Percentiles rank a stretch among this genome's conserved stretches.
Conservation (phyloP, 148 eudicot genomes). For the Camellia lanceoleosa region DNA sequence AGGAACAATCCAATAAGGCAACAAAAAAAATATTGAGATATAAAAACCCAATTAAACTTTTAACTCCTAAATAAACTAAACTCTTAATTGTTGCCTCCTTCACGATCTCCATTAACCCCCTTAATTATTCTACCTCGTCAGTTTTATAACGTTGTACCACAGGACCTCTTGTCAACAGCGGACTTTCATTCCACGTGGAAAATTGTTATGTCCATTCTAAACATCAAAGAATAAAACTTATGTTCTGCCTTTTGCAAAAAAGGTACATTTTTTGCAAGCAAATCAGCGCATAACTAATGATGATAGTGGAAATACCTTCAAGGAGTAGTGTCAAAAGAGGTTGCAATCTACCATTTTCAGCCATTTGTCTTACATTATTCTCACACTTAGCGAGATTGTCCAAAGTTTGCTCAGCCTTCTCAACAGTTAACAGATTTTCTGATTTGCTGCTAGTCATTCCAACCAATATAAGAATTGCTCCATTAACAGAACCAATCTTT, state of each 20-base stretch:
- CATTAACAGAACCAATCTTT: slow-evolving; percentile 82
- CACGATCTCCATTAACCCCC: too few species aligned
- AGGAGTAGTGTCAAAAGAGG: slow-evolving; percentile 76
- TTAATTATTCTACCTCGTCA: background rate
- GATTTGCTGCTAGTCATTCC: slow-evolving; percentile 92
- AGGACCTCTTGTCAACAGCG: slow-evolving; percentile 5
- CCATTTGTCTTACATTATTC: slow-evolving; percentile 84
- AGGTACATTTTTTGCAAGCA: background rate
- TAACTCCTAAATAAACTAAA: too few species aligned
- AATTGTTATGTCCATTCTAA: too few species aligned
- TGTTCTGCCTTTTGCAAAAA: background rate
- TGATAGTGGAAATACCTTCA: slow-evolving; percentile 45
- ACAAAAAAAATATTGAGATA: too few species aligned
- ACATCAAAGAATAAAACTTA: background rate
- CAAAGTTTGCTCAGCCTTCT: slow-evolving; percentile 72
- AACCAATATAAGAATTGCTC: slow-evolving; percentile 82
- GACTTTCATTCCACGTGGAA: background rate
- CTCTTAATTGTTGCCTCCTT: too few species aligned
- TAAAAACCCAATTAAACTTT: too few species aligned
- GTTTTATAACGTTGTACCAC: background rate
- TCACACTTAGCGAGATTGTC: slow-evolving; percentile 71
- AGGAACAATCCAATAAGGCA: too few species aligned
- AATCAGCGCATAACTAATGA: background rate
- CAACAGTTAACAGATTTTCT: slow-evolving; percentile 53
- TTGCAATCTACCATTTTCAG: slow-evolving; percentile 80